Base-by-base conservation (phyloP, 139 green algal species). In the Coccomyxa sp. region DNA sequence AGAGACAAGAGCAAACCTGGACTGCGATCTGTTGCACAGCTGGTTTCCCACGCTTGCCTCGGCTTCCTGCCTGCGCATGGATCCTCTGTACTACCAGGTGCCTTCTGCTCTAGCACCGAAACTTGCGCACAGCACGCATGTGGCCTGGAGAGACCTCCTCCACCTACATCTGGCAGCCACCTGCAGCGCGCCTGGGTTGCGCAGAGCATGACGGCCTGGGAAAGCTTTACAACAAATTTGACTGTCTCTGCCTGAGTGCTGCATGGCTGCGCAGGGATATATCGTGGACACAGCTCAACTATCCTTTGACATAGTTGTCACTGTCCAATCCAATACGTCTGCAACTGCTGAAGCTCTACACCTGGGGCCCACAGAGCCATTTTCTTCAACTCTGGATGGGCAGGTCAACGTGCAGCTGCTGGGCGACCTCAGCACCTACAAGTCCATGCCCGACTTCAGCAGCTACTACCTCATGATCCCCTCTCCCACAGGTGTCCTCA, bases 371-470 rank as follows among this genome's bases (percentile, higher is more conserved):
- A 88, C 81, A 3, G 39, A 81, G 27, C 88, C 89, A 0, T 64
- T 84, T 34, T 82, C 80, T 18, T 33, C 80, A 4, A 90, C 81
- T 58, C 39, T n/a, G 31, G 77, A 71, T 22, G 44, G 78, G 0
- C 84, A 73, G 16, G 38, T 96, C n/a, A 81, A 64, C 0, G 89
- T 82, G 0, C 82, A 88, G 79, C 82, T 97, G 73, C 74, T 95
- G 78, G 93, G 93, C 0, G 93, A 97, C 79, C 79, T 97, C 54
- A 87, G 84, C 2, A 81, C 78, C 2, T 97, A 96, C 82, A 88
- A 83, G 4, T 74, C 90, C 44, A 79, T 92, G 64, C 88, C 88
- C 10, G 79, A 78, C 14, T 74, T 97, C 41, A 90, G 80, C 80
- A 89, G 78, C 75, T 81, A 76, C 35, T 87, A 80, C 82, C 55